Conservation (phyloP, 805 yeast species). For the Phaffomyces antillensis region DNA sequence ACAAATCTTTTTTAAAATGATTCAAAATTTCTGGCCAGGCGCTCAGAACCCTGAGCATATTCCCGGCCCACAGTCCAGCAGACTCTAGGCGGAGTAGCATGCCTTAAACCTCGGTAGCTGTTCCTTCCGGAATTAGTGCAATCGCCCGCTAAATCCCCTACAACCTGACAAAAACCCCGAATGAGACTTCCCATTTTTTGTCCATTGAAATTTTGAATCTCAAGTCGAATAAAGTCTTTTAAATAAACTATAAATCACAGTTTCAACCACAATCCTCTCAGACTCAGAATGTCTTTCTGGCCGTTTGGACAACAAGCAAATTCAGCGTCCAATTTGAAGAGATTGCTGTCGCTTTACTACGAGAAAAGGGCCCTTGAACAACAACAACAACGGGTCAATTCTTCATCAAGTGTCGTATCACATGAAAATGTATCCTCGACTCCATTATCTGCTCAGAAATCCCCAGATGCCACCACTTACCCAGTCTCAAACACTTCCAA, state of each 20-base stretch:
- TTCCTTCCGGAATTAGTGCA: neutral
- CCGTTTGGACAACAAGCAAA: slow-evolving; percentile 34
- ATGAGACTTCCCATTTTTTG: too few species aligned
- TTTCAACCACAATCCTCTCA: neutral
- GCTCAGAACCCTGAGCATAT: neutral
- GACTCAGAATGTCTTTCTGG: slow-evolving; percentile 36
- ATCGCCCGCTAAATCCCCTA: too few species aligned
- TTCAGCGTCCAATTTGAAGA: slow-evolving; percentile 28
- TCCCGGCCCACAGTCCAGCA: neutral
- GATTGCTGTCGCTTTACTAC: slow-evolving; percentile 35
- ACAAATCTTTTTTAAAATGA: too few species aligned
- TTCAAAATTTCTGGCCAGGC: neutral
- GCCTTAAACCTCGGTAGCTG: too few species aligned
- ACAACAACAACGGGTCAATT: slow-evolving; percentile 3
- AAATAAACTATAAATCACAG: too few species aligned
- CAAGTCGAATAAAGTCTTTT: neutral
- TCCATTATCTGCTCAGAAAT: neutral
- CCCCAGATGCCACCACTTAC: neutral
- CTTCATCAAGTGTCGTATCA: neutral
- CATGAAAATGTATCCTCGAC: neutral
- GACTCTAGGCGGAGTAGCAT: neutral
- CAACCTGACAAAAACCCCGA: too few species aligned
- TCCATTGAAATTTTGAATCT: too few species aligned
- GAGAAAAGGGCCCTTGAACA: slow-evolving; percentile 13
- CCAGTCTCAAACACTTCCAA: neutral